Conservation (phyloP, 768 basidiomycete genomes). For the Strobilomyces echinocephalus region DNA sequence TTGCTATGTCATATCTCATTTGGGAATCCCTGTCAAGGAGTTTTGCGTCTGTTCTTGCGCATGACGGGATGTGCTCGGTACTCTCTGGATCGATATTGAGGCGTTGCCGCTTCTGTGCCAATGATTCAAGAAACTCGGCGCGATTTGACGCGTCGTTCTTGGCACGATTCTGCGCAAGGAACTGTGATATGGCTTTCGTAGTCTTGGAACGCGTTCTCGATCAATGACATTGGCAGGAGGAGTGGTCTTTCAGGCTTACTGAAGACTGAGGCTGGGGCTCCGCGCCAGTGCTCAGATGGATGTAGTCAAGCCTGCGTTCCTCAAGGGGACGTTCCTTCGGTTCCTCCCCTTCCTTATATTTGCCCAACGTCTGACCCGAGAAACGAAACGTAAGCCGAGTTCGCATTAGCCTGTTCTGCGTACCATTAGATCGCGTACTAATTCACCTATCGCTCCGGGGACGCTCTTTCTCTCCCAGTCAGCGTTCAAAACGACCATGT, state of each 20-base stretch:
- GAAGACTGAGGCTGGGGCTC: conserved; percentile 52
- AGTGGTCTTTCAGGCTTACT: conserved; percentile 38
- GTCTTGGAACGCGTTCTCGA: conserved; percentile 38
- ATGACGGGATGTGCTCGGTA: conserved; percentile 43
- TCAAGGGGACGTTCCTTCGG: conserved; percentile 42
- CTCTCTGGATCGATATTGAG: conserved; percentile 34
- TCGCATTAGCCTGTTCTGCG: conserved; percentile 15
- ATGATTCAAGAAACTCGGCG: conserved; percentile 62
- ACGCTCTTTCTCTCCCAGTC: conserved; percentile 60
- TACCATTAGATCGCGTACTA: conserved; percentile 51
- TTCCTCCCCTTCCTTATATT: conserved; percentile 26
- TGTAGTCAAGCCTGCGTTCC: conserved; percentile 65
- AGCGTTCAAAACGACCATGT: conserved; percentile 64
- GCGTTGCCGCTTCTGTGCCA: conserved; percentile 50
- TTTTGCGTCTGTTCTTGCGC: conserved; percentile 72
- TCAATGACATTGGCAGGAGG: not conserved
- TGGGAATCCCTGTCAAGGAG: conserved; percentile 67
- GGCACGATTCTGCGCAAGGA: conserved; percentile 66
- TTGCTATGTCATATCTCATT: conserved; percentile 86
- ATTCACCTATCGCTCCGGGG: conserved; percentile 48
- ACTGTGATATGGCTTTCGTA: conserved; percentile 65
- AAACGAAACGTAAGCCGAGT: conserved; percentile 1
- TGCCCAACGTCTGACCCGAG: conserved; percentile 24
- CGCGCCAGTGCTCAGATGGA: conserved; percentile 44
- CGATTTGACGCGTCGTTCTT: conserved; percentile 76